Percentiles rank a stretch among this genome's conserved stretches.
These are phyloP conservation scores for Phytophthora fragariaefolia DNA, from an alignment of 352 stramenopile species.

Conservation along the genomic window DNA sequence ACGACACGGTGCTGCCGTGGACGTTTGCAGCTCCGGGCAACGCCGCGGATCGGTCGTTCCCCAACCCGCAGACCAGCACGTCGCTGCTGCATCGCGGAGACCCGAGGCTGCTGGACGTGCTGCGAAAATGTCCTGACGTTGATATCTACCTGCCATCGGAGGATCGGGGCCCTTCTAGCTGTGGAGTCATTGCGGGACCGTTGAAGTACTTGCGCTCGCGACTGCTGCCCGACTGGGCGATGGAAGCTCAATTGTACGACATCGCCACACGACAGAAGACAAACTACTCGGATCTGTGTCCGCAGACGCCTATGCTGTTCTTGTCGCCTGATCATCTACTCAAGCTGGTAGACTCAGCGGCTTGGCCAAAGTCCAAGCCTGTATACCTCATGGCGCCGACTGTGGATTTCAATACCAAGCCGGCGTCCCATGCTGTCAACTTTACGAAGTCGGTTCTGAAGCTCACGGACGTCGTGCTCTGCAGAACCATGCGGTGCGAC, in stretches of 20 bases:
- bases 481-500: constrained; percentile 33
- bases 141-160: constrained; percentile 63
- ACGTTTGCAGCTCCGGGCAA: constrained; percentile 28
- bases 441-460: constrained; percentile 29
- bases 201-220: constrained; percentile 39
- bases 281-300: constrained; percentile 58
- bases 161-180: constrained; percentile 33
- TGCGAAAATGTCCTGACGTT: constrained; percentile 58
- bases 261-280: constrained; percentile 8
- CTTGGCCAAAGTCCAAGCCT: constrained; percentile 47
- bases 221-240: constrained; percentile 40
- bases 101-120: constrained; percentile 46
- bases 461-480: constrained; percentile 36
- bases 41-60: constrained; percentile 5
- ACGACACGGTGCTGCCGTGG: constrained; percentile 48
- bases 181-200: constrained; percentile 52
- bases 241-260: constrained; percentile 31
- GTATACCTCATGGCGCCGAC: constrained; percentile 53
- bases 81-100: constrained; percentile 40
- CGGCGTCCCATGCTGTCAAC: background rate
- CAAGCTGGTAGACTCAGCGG: constrained; percentile 3
- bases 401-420: constrained; percentile 13
- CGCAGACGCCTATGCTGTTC: constrained; percentile 50
- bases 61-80: constrained; percentile 23
- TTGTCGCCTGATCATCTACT: constrained; percentile 47